phyloP scores from a whole-genome alignment of 768 basidiomycete species.

The Lentinula guzmanii region DNA sequence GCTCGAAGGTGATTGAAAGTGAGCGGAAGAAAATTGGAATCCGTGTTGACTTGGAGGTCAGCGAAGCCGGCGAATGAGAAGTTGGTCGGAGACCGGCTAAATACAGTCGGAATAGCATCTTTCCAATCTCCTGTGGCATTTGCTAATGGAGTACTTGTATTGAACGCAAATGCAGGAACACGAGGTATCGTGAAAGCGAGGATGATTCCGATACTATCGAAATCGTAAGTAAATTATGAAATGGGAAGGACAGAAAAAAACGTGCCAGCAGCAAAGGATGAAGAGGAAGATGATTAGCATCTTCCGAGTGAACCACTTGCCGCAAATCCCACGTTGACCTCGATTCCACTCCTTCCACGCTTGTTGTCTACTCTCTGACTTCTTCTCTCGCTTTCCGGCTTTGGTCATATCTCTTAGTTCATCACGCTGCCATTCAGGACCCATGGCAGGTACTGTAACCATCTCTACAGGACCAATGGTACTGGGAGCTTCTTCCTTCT shows the following conservation, averaged over 20 bases:
- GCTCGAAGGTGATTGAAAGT: constrained; percentile 66
- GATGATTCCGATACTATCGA: constrained; percentile 53
- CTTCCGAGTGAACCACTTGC: constrained; percentile 70
- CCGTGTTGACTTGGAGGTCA: constrained; percentile 72
- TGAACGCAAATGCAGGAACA: constrained; percentile 68
- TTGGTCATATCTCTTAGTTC: constrained; percentile 79
- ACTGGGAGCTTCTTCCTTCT: constrained; percentile 27
- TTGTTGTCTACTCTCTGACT: constrained; percentile 42
- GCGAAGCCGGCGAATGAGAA: constrained; percentile 83
- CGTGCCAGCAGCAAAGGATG: constrained; percentile 35
- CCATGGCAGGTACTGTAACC: constrained; percentile 88
- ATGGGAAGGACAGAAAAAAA: not conserved
- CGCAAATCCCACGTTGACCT: constrained; percentile 75
- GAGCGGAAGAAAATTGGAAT: constrained; percentile 69
- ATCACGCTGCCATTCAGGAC: constrained; percentile 80
- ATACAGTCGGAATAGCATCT: constrained; percentile 48
- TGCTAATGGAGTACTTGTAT: constrained; percentile 47
- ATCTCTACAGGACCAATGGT: constrained; percentile 63
- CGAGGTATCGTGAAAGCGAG: constrained; percentile 81
- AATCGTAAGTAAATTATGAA: not conserved
- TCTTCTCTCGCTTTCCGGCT: constrained; percentile 58
- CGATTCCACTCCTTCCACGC: constrained; percentile 76
- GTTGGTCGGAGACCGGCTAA: constrained; percentile 74
- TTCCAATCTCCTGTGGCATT: constrained; percentile 57
- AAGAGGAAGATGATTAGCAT: constrained; percentile 67